These are phyloP conservation scores for Colletotrichum aenigma DNA, from an alignment of 2,329 filamentous ascomycete species.

Conservation along the genomic window DNA sequence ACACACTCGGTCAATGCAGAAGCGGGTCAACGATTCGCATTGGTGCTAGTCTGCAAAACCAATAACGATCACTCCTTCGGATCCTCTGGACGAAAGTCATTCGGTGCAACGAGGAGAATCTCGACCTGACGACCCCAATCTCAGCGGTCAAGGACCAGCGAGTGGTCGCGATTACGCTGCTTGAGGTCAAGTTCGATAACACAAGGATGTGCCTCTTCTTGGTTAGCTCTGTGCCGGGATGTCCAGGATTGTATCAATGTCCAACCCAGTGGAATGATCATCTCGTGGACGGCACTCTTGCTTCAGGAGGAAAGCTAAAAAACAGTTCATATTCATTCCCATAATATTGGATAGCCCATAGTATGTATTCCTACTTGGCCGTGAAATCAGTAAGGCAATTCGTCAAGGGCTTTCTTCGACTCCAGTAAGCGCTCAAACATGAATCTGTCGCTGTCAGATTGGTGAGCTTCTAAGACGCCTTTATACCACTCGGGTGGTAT, in stretches of 20 bases:
- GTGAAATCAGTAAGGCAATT: background rate
- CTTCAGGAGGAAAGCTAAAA: background rate
- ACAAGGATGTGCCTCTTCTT: background rate
- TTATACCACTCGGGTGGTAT: background rate
- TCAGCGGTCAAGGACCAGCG: background rate
- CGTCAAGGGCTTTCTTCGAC: background rate
- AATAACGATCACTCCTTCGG: background rate
- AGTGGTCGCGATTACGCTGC: background rate
- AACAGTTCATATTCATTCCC: background rate
- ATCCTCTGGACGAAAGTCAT: background rate
- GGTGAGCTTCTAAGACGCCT: background rate
- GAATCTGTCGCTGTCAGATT: background rate
- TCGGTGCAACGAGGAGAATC: background rate
- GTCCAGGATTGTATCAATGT: background rate
- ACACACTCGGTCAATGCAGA: background rate
- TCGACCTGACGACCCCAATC: background rate
- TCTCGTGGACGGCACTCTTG: background rate
- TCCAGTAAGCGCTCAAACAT: background rate
- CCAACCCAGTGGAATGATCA: background rate
- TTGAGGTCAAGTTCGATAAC: background rate
- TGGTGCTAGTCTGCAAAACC: background rate
- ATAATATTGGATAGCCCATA: background rate
- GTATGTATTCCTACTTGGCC: background rate
- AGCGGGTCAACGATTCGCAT: background rate
- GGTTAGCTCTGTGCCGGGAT: background rate